Base-by-base conservation (phyloP, 139 green algal species). In the Gonium pectorale region DNA sequence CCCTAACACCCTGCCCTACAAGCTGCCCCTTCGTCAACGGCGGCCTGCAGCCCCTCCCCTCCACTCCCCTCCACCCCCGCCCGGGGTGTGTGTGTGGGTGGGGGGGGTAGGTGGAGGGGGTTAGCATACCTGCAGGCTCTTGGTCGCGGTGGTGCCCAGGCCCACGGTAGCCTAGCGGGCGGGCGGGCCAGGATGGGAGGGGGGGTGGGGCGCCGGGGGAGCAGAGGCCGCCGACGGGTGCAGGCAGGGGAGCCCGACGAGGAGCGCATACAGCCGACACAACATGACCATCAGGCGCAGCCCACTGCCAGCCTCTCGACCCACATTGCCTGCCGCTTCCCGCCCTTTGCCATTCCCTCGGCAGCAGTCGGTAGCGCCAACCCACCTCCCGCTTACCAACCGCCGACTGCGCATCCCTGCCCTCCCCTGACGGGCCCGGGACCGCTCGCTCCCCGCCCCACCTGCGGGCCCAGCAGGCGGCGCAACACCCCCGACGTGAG, bases 401-500 rank as follows among this genome's bases (percentile, higher is more conserved):
- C 19, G 6, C 15, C 56, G 29, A 17, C 17, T 64, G 17, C 56
- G 15, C 35, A 5, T 13, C 33, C 35, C 64, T 71, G 35, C 33
- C 35, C 13, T 6, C 64, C 64, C 15, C 24, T 21, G 3, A 5
- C 37, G 29, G 5, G 29, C n/a, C n/a, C 11, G 7, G 8, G 8
- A 29, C 5, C 60, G 7, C 40, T 40, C 67, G 26, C 38, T 6
- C 24, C 67, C 67, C 4, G 9, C 67, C 67, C 24, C 44, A 81
- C 73, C 73, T 81, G 73, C 41, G 60, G 78, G 0, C 63, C 85
- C 35, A 89, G 59, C 7, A 87, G 52, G 6, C 40, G 54, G 21
- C 85, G 67, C 27, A 89, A 52, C 41, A 67, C 3, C 5, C 46
- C 67, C 0, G 85, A 56, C 2, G 79, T 83, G 13, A 89, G 68